Evolutionary conservation across 768 basidiomycete genomes (phyloP).

Genomic region (Paxillus involutus): DNA sequence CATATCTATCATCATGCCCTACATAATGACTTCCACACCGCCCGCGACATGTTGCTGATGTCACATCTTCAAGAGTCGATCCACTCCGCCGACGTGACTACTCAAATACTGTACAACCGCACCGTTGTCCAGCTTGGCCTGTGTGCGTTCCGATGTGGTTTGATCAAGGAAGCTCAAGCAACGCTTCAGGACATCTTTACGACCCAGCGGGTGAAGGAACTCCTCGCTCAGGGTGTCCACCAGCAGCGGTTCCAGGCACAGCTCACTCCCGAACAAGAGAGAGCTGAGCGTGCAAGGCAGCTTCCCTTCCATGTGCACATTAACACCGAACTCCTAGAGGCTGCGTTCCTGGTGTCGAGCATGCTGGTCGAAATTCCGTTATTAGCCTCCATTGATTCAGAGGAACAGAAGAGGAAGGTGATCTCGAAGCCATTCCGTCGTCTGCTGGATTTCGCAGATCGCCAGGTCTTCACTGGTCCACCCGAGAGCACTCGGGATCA

Average conservation of each 20-base stretch:
- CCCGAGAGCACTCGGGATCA: constrained; percentile 99
- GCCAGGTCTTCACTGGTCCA: constrained; percentile 96
- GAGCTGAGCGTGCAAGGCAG: constrained; percentile 92
- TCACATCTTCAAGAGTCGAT: constrained; percentile 97
- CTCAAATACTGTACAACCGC: constrained; percentile 97
- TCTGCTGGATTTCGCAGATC: constrained; percentile 92
- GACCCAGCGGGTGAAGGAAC: constrained; percentile 95
- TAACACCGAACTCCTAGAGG: constrained; percentile 96
- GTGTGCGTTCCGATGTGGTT: constrained; percentile 92
- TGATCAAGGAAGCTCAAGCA: constrained; percentile 91
- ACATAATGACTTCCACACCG: constrained; percentile 94
- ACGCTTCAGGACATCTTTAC: constrained; percentile 95
- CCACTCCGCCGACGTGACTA: constrained; percentile 93
- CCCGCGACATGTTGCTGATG: constrained; percentile 98
- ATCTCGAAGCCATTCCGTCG: constrained; percentile 98
- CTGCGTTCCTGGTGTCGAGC: constrained; percentile 96
- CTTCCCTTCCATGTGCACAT: constrained; percentile 99
- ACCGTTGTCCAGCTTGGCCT: constrained; percentile 96
- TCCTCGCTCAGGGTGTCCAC: constrained; percentile 95
- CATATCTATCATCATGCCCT: constrained; percentile 98
- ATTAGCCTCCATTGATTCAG: constrained; percentile 90
- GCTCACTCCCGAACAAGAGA: constrained; percentile 92
- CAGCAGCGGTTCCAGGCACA: constrained; percentile 82
- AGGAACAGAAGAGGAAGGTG: constrained; percentile 89
- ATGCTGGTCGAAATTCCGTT: constrained; percentile 98